Base-by-base conservation (phyloP, 2,329 filamentous ascomycete species). In the Fusarium sacchari region DNA sequence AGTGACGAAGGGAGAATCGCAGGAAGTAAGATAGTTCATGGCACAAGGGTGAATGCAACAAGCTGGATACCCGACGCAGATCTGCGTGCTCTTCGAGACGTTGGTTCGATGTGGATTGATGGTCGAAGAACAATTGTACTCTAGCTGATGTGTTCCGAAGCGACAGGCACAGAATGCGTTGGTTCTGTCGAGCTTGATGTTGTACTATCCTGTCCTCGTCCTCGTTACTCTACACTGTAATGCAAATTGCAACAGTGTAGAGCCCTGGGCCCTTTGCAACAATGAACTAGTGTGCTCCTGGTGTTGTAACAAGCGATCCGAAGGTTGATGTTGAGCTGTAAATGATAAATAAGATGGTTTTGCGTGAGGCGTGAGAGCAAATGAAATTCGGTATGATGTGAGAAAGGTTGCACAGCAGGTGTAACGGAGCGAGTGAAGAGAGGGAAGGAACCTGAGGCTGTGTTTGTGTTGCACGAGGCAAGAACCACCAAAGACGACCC, bases 381-480 rank as follows among this genome's bases (percentile, higher is more conserved):
- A 58, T 73, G 67, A 13, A 52, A 39, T 28, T 37, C 36, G 39
- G 46, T 47, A 39, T 57, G 58, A 50, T 44, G 55, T 44, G 59
- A 62, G 50, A 55, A 53, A 56, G 46, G 71, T 74, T 50, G 24
- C 43, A 75, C 72, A 63, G 67, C 74, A 77, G 64, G 74, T 65
- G 67, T 71, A 75, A 67, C 57, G 49, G 66, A 63, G 67, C 53
- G 76, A 74, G 66, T 62, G 40, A 67, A 58, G 56, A 42, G 52
- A 60, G 63, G 58, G 57, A 63, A 57, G 60, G 58, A 60, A 64
- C 59, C 67, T 60, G 57, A 56, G 56, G 47, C 22, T 58, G 52
- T 66, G 71, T 66, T 66, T 64, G 53, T 60, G 76, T 71, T 64
- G 57, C 67, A 73, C 76, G 53, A 58, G 43, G 71, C 69, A 76